Conservation (phyloP, 2,329 filamentous ascomycete species). For the Aspergillus sp. region DNA sequence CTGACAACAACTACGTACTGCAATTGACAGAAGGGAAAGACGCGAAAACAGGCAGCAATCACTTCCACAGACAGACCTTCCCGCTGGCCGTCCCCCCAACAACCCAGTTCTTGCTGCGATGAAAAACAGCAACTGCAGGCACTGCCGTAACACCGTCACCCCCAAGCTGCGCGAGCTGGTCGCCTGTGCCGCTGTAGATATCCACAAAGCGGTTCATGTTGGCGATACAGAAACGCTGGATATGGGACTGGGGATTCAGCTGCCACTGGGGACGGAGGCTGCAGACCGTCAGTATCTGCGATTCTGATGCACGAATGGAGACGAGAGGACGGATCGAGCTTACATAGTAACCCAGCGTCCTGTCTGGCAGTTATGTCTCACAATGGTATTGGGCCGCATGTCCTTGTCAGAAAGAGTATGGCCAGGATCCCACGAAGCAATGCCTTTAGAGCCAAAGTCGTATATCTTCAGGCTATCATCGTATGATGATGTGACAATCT, state of each 20-base stretch:
- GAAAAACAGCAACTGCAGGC: slow-evolving; percentile 83
- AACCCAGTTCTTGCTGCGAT: slow-evolving; percentile 82
- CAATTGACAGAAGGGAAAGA: too few species aligned
- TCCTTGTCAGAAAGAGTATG: slow-evolving; percentile 49
- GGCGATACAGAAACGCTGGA: slow-evolving; percentile 82
- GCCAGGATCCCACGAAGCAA: slow-evolving; percentile 50
- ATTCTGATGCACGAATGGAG: neutral
- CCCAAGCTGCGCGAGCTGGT: slow-evolving; percentile 79
- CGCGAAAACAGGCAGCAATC: slow-evolving; percentile 12
- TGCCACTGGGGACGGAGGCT: slow-evolving; percentile 85
- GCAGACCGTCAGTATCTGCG: slow-evolving; percentile 7
- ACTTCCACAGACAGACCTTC: slow-evolving; percentile 88
- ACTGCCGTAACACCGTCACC: slow-evolving; percentile 91
- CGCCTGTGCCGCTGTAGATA: slow-evolving; percentile 70
- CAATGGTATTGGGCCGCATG: slow-evolving; percentile 59
- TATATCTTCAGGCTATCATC: slow-evolving; percentile 94
- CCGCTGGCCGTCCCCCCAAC: slow-evolving; percentile 85
- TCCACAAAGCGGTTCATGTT: slow-evolving; percentile 99
- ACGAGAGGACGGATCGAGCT: slow-evolving; percentile 22
- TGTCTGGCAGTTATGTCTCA: slow-evolving; percentile 91
- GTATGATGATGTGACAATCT: slow-evolving; percentile 85
- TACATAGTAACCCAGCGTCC: slow-evolving; percentile 85
- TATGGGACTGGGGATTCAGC: slow-evolving; percentile 60
- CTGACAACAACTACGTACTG: too few species aligned
- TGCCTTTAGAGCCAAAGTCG: slow-evolving; percentile 54